Base-by-base conservation (phyloP, 495 filamentous ascomycete species). In the Penicillium chermesinum region DNA sequence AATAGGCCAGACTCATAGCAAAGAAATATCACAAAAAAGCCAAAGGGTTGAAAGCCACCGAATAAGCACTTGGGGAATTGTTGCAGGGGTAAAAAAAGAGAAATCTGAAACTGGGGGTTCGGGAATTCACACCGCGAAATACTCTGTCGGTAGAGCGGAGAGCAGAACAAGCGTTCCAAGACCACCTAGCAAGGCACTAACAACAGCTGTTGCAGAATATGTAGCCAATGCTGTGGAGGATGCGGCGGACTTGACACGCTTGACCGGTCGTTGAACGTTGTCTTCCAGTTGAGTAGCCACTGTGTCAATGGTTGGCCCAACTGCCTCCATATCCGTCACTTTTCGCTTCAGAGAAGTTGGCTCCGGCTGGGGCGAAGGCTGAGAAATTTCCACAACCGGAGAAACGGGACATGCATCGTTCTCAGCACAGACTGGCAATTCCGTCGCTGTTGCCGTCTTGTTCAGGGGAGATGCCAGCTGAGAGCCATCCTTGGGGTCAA, bases 101-200 rank as follows among this genome's bases (percentile, higher is more conserved):
- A 17, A 38, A 18, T 18, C 37, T 6, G 19, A n/a, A 5, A 25
- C 5, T 19, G 35, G 7, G 17, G 30, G 9, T 15, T 16, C 13
- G 9, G 18, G 13, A 15, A 25, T 9, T n/a, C 16, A 25, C 19
- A 13, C 30, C 44, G 54, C 49, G 44, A 76, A 76, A 50, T 66
- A 74, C 35, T 70, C 65, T 2, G 63, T 53, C 15, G 72, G 72
- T 9, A 76, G 62, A 17, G 70, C 59, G 3, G 77, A 74, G 30
- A 79, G 59, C 21, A 66, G 57, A 22, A 70, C 75, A 54, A 79
- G 67, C 36, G 75, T 70, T 17, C 73, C 72, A 38, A 79, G 60
- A 39, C 73, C 67, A 41, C 76, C 76, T 33, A 76, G 59, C 16
- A 76, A 50, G 16, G 66, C 71, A 25, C 76, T 70, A 12, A 72